Evolutionary conservation across 306 rosid genomes (phyloP), one percentile per base, ranked within the genome.

Genomic region (Malus orientalis): DNA sequence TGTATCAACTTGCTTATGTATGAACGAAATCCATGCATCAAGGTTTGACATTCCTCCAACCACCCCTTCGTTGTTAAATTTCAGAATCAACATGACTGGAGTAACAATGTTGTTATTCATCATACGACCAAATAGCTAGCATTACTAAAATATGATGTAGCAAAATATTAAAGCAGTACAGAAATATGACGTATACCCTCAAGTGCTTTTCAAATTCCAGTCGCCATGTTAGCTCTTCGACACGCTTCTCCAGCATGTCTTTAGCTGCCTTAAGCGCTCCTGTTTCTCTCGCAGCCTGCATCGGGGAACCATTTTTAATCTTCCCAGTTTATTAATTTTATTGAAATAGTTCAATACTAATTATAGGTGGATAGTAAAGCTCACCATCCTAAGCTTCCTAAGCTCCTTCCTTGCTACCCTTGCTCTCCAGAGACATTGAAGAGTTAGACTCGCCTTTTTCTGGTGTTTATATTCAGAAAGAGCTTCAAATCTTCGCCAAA

Each of bases 221-320:
- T 71, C 99, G 99, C 97, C 97, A 96, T 54, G 99, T 92, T 69
- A 96, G 99, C 81, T 96, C 99, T 87, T 96, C 99, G 72, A 96
- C 99, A 64, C 99, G 97, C 86, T 92, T 96, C 82, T 96, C 99
- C 67, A 96, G 86, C 84, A 92, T 96, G 96, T 96, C 96, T 69
- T 96, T 96, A 67, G 98, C 98, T 86, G 92, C 99, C 86, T 96
- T 89, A 42, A 96, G 99, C 53, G 99, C 99, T 59, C 99, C 99
- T 2, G 99, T 96, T 81, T 96, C 99, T 86, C 93, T 92, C 49
- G 99, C 88, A 86, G 99, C 99, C 99, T 96, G 86, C 45, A 40
- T 9, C 1, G 1, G 45, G 45, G 45, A 40, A 53, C 59, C 75
- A n/a, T 32, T 11, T 23, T 63, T 19, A 4, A n/a, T 14, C 16